Evolutionary conservation across 345 rosid genomes (phyloP).

Genomic region (Anastatica hierochuntica): DNA sequence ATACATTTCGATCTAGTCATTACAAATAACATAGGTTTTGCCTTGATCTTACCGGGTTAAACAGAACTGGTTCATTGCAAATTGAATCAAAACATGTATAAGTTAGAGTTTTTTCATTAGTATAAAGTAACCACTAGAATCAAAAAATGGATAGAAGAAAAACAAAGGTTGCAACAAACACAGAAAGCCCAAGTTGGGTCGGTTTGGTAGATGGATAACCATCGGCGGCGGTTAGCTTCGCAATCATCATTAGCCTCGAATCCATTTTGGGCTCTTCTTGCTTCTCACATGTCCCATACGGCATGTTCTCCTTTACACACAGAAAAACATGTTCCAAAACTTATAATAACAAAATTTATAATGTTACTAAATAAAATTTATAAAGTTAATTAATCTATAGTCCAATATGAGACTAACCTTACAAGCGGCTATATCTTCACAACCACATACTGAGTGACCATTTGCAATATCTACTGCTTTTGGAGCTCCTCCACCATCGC

Average conservation of each 20-base stretch:
- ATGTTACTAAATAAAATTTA: too few relatives aligned
- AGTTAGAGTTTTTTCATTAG: neutral
- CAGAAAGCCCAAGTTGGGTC: slow-evolving; percentile 26
- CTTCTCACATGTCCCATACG: slow-evolving; percentile 26
- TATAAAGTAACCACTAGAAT: slow-evolving; percentile 10
- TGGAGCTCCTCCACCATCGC: slow-evolving; percentile 85
- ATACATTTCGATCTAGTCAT: too few relatives aligned
- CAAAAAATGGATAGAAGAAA: slow-evolving; percentile 10
- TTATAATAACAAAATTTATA: too few relatives aligned
- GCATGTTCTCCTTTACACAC: slow-evolving; percentile 22
- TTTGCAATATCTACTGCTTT: slow-evolving; percentile 58
- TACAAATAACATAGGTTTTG: too few relatives aligned
- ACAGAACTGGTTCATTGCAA: too few relatives aligned
- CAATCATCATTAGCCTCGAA: slow-evolving; percentile 20
- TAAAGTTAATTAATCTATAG: too few relatives aligned
- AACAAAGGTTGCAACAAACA: slow-evolving; percentile 19
- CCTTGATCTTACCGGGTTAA: too few relatives aligned
- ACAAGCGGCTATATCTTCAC: slow-evolving; percentile 50
- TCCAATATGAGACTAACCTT: slow-evolving; percentile 40
- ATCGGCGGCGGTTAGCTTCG: slow-evolving; percentile 17
- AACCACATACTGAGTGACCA: slow-evolving; percentile 73
- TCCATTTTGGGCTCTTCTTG: slow-evolving; percentile 6
- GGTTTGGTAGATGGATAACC: slow-evolving; percentile 28
- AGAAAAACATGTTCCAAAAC: neutral
- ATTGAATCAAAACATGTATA: too few relatives aligned